Evolutionary conservation across 352 stramenopile species (phyloP), one percentile per base, ranked within the genome.

Genomic region (Pythium brassicae): DNA sequence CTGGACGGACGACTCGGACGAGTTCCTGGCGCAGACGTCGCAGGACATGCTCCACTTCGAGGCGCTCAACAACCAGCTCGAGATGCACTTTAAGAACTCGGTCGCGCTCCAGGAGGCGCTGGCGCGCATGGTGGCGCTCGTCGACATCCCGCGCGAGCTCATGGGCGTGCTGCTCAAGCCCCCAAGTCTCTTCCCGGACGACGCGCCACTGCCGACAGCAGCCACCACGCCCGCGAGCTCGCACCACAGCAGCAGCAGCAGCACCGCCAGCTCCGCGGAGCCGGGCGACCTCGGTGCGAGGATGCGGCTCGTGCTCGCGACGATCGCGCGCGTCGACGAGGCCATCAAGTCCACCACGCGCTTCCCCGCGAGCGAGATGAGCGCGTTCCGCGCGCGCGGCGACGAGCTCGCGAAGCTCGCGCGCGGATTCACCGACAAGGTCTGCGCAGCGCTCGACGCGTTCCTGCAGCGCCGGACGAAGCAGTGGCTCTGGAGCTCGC

Each of bases 61-160:
- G 55, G 67, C 78, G 20, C 69, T 86, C 45, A 92, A 92, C 53
- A 92, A 88, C 54, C 77, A 92, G 27, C 62, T 92, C 37, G 82
- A 92, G 54, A 68, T 92, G 50, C 70, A 89, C 51, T 92, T 89
- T 62, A 87, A 87, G 57, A 91, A 91, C 69, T 86, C 66, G 39
- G 78, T 89, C 11, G 67, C 78, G 19, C 64, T 91, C 2, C 66
- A 89, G 34, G 66, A 88, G 25, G 66, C 67, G 26, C 65, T 91
- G 8, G 62, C 69, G n/a, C 53, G 62, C 14, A 65, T 87, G 61
- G 72, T 91, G 55, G 39, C 49, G 3, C 59, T 59, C n/a, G 72
- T 87, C 37, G 74, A 87, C 19, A 66, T 92, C 46, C 63, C 71
- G 25, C 66, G 72, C 19, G 72, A 91, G 22, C 63, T 74, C 15